phyloP scores from a whole-genome alignment of 1,139 yeast genomes.

The Scheffersomyces segobiensis region DNA sequence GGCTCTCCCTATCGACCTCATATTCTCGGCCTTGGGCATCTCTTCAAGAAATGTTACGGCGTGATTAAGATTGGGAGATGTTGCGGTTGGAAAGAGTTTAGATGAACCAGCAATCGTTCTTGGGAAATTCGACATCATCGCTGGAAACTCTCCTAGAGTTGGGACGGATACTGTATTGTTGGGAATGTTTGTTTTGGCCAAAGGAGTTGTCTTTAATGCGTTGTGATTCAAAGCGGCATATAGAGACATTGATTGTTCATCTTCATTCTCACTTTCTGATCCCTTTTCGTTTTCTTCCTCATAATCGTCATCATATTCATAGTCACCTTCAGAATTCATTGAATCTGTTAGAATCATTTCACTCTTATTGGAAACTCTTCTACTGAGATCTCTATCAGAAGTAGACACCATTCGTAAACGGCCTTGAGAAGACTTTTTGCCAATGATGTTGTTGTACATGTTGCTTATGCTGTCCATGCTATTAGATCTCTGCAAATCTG shows the following conservation, averaged over 20 bases:
- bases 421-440: constrained; percentile 16
- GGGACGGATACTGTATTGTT: constrained; percentile 33
- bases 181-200: constrained; percentile 19
- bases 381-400: constrained; percentile 14
- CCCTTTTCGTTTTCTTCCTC: constrained; percentile 21
- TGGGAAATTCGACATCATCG: constrained; percentile 32
- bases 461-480: constrained; percentile 24
- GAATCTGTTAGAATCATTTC: constrained; percentile 3
- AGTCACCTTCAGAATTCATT: constrained; percentile 10
- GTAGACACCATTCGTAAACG: constrained; percentile 19
- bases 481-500: constrained; percentile 15
- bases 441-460: constrained; percentile 19
- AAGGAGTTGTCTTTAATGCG: constrained; percentile 13
- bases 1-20: constrained; percentile 60
- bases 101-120: constrained; percentile 17
- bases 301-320: constrained; percentile 6
- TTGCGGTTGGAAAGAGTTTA: constrained; percentile 10
- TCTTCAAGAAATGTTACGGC: constrained; percentile 27
- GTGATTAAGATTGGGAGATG: constrained; percentile 3
- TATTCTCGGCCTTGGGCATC: constrained; percentile 28
- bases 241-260: constrained; percentile 54
- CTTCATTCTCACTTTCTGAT: constrained; percentile 47
- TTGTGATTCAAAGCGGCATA: constrained; percentile 42
- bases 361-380: not conserved
- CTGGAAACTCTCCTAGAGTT: constrained; percentile 47